A percentile compares a stretch with the other conserved stretches of the same genome.
Evolutionary conservation across 192 early-diverging fungal genomes (phyloP).

Genomic region (Entomortierella parvispora): DNA sequence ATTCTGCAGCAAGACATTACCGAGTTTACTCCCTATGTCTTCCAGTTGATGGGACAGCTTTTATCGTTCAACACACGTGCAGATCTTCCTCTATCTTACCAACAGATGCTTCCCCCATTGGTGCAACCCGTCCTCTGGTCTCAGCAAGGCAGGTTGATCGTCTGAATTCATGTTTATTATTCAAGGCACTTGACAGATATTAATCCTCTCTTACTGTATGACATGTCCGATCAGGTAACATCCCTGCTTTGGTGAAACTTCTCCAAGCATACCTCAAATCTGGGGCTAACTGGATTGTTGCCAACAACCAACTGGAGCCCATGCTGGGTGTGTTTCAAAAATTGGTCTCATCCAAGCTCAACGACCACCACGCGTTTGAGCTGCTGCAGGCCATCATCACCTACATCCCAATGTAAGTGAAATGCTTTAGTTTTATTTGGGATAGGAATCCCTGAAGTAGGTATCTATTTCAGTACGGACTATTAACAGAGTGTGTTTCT

Average conservation of each 20-base stretch:
- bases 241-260: conserved; percentile 92
- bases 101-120: conserved; percentile 77
- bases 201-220: neutral
- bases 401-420: conserved; percentile 77
- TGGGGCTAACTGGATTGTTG: conserved; percentile 74
- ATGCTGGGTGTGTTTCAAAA: conserved; percentile 96
- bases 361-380: conserved; percentile 89
- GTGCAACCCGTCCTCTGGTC: conserved; percentile 92
- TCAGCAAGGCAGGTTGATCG: conserved; percentile 64
- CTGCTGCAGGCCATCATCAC: conserved; percentile 83
- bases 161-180: neutral
- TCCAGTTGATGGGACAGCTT: conserved; percentile 94
- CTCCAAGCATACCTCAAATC: conserved; percentile 87
- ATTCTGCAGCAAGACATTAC: conserved; percentile 84
- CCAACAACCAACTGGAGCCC: conserved; percentile 76
- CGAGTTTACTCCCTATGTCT: conserved; percentile 97
- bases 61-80: conserved; percentile 75
- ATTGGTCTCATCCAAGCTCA: conserved; percentile 82
- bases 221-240: conserved; percentile 68
- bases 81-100: conserved; percentile 78
- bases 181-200: neutral
- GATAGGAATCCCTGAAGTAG: conserved; percentile 52
- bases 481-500: neutral
- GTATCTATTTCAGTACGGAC: conserved; percentile 27
- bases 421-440: conserved; percentile 58